Percentiles rank a stretch among this genome's conserved stretches.
phyloP scores from a whole-genome alignment of 2,329 filamentous ascomycete genomes.

The Colletotrichum viniferum region DNA sequence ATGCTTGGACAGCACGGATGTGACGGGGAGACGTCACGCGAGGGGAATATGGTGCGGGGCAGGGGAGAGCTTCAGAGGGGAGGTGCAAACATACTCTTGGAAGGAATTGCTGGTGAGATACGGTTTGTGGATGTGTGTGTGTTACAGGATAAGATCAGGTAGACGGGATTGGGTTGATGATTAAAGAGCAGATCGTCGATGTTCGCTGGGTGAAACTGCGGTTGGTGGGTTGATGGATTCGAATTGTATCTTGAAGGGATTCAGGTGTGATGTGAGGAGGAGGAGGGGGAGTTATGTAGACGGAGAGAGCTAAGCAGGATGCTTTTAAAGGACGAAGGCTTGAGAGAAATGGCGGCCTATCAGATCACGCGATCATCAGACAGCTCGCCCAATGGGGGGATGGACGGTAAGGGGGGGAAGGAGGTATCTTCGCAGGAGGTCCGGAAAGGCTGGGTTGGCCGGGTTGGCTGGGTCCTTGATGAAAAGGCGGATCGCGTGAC shows the following conservation, averaged over 20 bases:
- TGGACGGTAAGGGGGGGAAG: not conserved
- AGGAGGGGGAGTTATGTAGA: constrained; percentile 5
- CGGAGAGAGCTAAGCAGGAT: constrained; percentile 8
- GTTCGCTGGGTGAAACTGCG: not conserved
- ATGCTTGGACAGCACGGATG: not conserved
- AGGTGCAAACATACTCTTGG: constrained; percentile 22
- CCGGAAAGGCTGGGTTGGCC: constrained; percentile 7
- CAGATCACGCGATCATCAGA: constrained; percentile 24
- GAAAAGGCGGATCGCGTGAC: constrained; percentile 26
- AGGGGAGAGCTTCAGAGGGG: not conserved
- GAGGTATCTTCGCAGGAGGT: not conserved
- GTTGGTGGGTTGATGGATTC: constrained; percentile 12
- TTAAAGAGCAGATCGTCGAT: not conserved
- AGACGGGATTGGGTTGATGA: not conserved
- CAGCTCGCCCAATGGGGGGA: constrained; percentile 16
- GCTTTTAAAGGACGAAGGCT: constrained; percentile 18
- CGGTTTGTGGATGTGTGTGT: not conserved
- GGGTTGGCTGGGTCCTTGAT: not conserved
- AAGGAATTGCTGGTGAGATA: not conserved
- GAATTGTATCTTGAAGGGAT: not conserved
- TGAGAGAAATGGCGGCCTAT: constrained; percentile 18
- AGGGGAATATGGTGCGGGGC: constrained; percentile 2
- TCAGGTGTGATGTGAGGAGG: not conserved
- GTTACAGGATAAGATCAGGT: not conserved
- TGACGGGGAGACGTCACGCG: constrained; percentile 6